Evolutionary conservation across 805 yeast genomes (phyloP).

Genomic region (Metschnikowia cerradonensis): DNA sequence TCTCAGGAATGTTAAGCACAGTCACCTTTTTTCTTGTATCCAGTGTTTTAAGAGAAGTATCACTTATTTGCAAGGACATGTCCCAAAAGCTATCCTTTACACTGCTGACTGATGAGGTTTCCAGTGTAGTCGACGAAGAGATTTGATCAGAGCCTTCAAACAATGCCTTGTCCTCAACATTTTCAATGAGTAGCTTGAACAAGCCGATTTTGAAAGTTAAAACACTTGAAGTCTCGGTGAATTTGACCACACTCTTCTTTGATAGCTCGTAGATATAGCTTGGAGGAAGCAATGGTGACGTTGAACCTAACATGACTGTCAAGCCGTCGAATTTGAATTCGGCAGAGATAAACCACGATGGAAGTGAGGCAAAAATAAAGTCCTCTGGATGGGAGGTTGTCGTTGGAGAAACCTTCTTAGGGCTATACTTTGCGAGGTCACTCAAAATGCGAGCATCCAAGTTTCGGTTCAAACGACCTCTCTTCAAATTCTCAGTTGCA

Average conservation of each 20-base stretch:
- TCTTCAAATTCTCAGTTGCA: slow-evolving; percentile 22
- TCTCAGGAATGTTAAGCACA: slow-evolving; percentile 22
- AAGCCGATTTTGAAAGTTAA: slow-evolving; percentile 8
- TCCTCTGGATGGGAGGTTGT: background rate
- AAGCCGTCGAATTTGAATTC: slow-evolving; percentile 16
- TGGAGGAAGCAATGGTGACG: slow-evolving; percentile 34
- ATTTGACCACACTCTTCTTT: slow-evolving; percentile 14
- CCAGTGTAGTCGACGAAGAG: slow-evolving; percentile 24
- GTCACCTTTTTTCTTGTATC: slow-evolving; percentile 13
- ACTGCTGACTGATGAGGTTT: slow-evolving; percentile 21
- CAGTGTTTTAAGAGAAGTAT: slow-evolving; percentile 16
- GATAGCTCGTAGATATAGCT: slow-evolving; percentile 20
- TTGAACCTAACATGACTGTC: slow-evolving; percentile 30
- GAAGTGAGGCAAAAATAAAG: slow-evolving; percentile 23
- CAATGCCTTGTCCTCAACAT: background rate
- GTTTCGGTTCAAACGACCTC: slow-evolving; percentile 27
- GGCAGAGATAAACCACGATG: slow-evolving; percentile 32
- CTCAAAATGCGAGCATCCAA: slow-evolving; percentile 22
- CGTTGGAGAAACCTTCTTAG: background rate
- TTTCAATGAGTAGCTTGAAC: background rate
- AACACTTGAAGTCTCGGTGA: slow-evolving; percentile 13
- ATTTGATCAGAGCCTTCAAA: background rate
- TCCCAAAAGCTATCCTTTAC: slow-evolving; percentile 23
- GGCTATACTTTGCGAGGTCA: slow-evolving; percentile 4
- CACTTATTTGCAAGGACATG: slow-evolving; percentile 11